phyloP scores from a whole-genome alignment of 257 asterid genomes.

The Solanum clarkiae region DNA sequence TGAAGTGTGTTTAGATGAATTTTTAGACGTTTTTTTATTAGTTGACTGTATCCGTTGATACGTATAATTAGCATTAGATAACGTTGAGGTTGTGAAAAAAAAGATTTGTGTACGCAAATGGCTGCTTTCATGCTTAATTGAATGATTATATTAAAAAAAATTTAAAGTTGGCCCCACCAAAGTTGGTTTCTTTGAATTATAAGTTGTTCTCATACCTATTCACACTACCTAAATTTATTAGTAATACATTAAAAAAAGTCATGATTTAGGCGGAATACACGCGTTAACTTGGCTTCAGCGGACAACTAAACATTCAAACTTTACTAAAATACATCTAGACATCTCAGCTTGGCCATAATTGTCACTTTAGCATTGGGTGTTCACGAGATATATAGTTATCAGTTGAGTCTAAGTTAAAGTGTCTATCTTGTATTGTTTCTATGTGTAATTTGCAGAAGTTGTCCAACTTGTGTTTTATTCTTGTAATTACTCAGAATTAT shows the following conservation, averaged over 20 bases:
- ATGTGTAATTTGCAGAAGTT: background rate
- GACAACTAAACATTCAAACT: background rate
- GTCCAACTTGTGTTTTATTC: background rate
- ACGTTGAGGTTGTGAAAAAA: conserved; percentile 1
- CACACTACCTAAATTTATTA: background rate
- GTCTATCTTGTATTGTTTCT: background rate
- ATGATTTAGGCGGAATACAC: background rate
- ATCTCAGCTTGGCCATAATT: background rate
- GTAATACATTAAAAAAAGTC: background rate
- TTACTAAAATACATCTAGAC: background rate
- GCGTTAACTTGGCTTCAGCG: background rate
- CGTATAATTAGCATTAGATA: background rate
- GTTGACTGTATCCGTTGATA: background rate
- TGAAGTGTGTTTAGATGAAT: background rate
- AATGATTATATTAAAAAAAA: background rate
- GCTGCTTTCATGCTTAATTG: conserved; percentile 18
- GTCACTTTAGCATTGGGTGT: background rate
- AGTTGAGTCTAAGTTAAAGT: background rate
- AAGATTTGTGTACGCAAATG: conserved; percentile 8
- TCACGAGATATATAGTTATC: background rate
- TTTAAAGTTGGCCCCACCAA: conserved; percentile 26
- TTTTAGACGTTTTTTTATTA: background rate
- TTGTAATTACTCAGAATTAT: background rate
- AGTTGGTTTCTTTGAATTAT: conserved; percentile 6
- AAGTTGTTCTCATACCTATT: conserved; percentile 14